Percentiles rank a stretch among this genome's conserved stretches.
Evolutionary conservation across 2,329 filamentous ascomycete species (phyloP).

Genomic region (Monosporascus sp.): DNA sequence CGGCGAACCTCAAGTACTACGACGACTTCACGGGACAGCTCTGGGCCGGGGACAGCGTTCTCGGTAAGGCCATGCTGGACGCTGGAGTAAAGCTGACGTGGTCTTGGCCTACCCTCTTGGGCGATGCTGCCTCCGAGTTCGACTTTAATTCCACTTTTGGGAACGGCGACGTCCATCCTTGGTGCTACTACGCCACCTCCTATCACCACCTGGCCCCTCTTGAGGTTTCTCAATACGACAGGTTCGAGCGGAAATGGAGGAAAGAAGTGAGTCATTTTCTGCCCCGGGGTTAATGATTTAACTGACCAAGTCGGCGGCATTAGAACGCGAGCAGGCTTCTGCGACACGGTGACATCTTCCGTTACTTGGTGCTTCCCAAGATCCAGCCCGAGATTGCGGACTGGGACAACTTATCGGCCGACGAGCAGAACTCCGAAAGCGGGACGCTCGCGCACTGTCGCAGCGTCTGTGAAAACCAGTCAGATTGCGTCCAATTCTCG

Average conservation of each 20-base stretch:
- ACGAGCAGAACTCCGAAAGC: conserved; percentile 11
- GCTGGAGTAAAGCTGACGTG: conserved; percentile 37
- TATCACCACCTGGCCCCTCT: conserved; percentile 42
- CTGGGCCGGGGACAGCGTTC: conserved; percentile 44
- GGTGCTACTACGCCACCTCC: conserved; percentile 43
- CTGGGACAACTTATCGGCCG: conserved; percentile 27
- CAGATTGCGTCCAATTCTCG: conserved; percentile 26
- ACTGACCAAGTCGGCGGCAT: not conserved
- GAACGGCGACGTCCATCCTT: conserved; percentile 32
- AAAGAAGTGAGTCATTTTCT: conserved; percentile 16
- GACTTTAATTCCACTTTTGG: conserved; percentile 36
- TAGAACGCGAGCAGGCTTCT: conserved; percentile 18
- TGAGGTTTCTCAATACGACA: conserved; percentile 36
- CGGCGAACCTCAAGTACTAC: conserved; percentile 33
- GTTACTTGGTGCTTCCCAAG: conserved; percentile 19
- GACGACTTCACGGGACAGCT: conserved; percentile 39
- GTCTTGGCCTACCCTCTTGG: conserved; percentile 41
- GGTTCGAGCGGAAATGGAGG: conserved; percentile 36
- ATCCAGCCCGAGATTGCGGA: conserved; percentile 15
- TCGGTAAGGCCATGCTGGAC: conserved; percentile 40
- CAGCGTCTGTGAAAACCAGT: conserved; percentile 16
- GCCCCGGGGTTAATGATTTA: not conserved
- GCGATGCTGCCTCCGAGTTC: conserved; percentile 33
- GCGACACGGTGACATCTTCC: conserved; percentile 25
- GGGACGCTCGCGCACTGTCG: conserved; percentile 21